Evolutionary conservation across 305 asterid species (phyloP).

Genomic region (Fraxinus velutina): DNA sequence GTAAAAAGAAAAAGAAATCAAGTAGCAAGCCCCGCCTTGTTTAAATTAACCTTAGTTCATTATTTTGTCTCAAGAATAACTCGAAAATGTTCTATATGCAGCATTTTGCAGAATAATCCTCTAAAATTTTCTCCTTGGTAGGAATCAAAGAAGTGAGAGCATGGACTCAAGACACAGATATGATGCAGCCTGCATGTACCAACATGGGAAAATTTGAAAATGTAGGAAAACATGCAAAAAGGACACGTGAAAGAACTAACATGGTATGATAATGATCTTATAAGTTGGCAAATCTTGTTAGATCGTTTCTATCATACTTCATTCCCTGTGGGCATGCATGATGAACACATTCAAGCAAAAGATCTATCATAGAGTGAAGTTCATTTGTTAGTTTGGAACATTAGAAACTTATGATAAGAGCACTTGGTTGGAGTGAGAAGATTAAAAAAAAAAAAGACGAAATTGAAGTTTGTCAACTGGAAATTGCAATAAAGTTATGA

Average conservation of each 20-base stretch:
- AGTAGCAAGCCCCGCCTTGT: background rate
- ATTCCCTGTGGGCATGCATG: background rate
- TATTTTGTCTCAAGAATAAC: background rate
- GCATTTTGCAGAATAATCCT: background rate
- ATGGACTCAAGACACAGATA: background rate
- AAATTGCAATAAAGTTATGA: background rate
- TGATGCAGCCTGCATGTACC: background rate
- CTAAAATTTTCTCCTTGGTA: background rate
- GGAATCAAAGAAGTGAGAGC: background rate
- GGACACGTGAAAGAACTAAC: background rate
- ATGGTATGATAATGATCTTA: background rate
- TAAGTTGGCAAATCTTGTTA: background rate
- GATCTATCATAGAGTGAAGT: background rate
- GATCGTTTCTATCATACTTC: background rate
- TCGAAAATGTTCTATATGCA: background rate
- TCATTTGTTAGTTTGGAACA: background rate
- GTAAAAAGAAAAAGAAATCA: background rate
- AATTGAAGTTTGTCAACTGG: conserved; percentile 6
- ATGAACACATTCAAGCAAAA: background rate
- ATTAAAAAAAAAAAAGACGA: background rate
- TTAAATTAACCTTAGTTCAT: background rate
- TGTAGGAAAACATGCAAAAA: background rate
- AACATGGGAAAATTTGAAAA: background rate
- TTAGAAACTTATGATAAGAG: background rate
- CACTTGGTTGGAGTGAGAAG: background rate